Evolutionary conservation across 176 grass and related monocot genomes (phyloP).

Genomic region (Canna indica): DNA sequence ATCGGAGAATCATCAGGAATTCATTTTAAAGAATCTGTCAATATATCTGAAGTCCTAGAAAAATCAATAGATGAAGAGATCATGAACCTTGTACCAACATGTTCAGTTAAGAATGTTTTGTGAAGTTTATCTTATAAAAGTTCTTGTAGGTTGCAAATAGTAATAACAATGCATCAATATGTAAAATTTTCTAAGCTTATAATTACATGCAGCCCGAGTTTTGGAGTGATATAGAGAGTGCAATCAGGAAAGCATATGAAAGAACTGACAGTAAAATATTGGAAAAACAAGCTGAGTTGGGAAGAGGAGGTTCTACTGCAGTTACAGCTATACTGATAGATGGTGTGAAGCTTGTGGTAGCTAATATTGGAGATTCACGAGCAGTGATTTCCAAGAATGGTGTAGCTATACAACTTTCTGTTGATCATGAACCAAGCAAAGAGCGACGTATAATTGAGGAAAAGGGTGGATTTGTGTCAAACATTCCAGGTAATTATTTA

Average conservation of each 20-base stretch:
- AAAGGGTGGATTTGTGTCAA: conserved; percentile 90
- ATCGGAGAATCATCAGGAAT: no score
- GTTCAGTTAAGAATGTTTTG: neutral
- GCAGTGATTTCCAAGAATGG: conserved; percentile 77
- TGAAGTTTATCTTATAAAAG: no score
- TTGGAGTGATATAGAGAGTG: conserved; percentile 53
- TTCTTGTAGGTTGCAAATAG: neutral
- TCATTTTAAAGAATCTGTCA: no score
- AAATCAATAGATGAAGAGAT: no score
- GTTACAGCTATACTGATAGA: conserved; percentile 89
- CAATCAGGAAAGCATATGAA: conserved; percentile 73
- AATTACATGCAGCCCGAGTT: conserved; percentile 59
- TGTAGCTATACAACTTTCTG: conserved; percentile 67
- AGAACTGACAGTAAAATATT: conserved; percentile 84
- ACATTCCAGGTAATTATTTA: conserved; percentile 59
- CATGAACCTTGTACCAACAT: no score
- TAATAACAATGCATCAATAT: neutral
- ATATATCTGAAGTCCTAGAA: no score
- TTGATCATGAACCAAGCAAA: conserved; percentile 81
- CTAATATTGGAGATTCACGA: conserved; percentile 92
- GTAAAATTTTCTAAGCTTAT: conserved; percentile 11
- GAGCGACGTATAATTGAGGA: conserved; percentile 53
- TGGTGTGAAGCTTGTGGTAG: conserved; percentile 63
- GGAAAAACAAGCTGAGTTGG: conserved; percentile 60
- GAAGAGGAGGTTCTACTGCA: conserved; percentile 89